A percentile compares a stretch with the other conserved stretches of the same genome.
These are phyloP conservation scores for Kodamaea leandrae DNA, from an alignment of 805 yeast species.

Conservation along the genomic window DNA sequence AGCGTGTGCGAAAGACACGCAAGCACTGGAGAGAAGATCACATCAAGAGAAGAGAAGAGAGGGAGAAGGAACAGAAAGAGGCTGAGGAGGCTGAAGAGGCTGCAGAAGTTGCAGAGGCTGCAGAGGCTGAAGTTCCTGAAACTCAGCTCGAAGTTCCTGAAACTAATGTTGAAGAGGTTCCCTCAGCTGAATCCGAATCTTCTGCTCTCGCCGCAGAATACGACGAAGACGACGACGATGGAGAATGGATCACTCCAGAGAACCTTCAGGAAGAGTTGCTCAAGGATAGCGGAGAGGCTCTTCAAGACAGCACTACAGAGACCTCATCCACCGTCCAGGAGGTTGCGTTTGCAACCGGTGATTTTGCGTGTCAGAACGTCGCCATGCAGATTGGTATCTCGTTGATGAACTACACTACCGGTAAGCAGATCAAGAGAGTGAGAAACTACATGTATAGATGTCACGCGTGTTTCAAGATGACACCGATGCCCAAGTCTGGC, in stretches of 20 bases:
- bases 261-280: slow-evolving; percentile 69
- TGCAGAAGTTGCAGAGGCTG: slow-evolving; percentile 10
- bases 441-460: slow-evolving; percentile 94
- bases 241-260: slow-evolving; percentile 90
- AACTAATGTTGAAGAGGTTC: slow-evolving; percentile 2
- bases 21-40: slow-evolving; percentile 13
- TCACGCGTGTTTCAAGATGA: slow-evolving; percentile 89
- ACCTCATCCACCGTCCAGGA: slow-evolving; percentile 33
- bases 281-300: slow-evolving; percentile 63
- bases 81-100: slow-evolving; percentile 9
- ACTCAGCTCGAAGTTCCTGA: slow-evolving; percentile 3
- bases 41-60: slow-evolving; percentile 10
- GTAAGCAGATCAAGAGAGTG: slow-evolving; percentile 78
- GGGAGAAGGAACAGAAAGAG: slow-evolving; percentile 7
- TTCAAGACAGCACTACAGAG: slow-evolving; percentile 36
- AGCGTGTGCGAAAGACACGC: slow-evolving; percentile 13
- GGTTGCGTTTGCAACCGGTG: slow-evolving; percentile 90
- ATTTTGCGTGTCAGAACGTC: slow-evolving; percentile 96
- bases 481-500: slow-evolving; percentile 75
- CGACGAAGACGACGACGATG: slow-evolving; percentile 79
- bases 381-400: slow-evolving; percentile 87
- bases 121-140: slow-evolving; percentile 11
- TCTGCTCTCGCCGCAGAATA: slow-evolving; percentile 43
- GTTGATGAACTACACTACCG: slow-evolving; percentile 79
- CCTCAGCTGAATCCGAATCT: slow-evolving; percentile 2